phyloP scores from a whole-genome alignment of 208 protist genomes.

The Trypanosoma melophagium region DNA sequence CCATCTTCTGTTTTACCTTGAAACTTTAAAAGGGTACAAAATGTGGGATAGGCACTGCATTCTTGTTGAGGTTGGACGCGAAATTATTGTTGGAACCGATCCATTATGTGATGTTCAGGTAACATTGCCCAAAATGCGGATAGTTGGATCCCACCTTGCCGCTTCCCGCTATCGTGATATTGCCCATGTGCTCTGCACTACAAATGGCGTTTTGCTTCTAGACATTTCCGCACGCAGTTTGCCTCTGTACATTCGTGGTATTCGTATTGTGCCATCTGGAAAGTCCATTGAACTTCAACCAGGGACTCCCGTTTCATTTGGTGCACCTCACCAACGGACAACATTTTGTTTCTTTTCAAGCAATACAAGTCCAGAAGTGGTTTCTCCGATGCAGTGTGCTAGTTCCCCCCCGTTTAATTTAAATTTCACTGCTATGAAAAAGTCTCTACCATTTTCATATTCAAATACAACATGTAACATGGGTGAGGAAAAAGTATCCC shows the following conservation, averaged over 20 bases:
- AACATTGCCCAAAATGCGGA: background rate
- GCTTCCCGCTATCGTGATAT: background rate
- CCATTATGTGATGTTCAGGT: slow-evolving; percentile 19
- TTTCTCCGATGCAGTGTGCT: background rate
- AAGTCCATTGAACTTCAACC: background rate
- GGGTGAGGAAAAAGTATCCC: background rate
- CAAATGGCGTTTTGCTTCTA: slow-evolving; percentile 11
- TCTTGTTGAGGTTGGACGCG: slow-evolving; percentile 3
- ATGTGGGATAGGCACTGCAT: slow-evolving; percentile 8
- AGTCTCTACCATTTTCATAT: too few relatives aligned
- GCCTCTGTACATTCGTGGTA: slow-evolving; percentile 3
- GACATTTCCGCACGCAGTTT: background rate
- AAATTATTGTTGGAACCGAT: slow-evolving; percentile 16
- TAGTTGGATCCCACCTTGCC: background rate
- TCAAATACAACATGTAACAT: background rate
- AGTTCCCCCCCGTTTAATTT: background rate
- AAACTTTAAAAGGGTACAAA: background rate
- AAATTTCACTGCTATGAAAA: background rate
- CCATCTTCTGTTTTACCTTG: background rate
- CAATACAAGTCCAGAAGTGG: background rate
- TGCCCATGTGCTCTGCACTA: slow-evolving; percentile 12
- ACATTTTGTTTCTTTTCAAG: slow-evolving; percentile 23
- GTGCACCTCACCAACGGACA: background rate
- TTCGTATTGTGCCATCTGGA: background rate
- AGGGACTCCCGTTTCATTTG: slow-evolving; percentile 17